Conservation (phyloP, 495 filamentous ascomycete species). For the Apodospora peruviana region DNA sequence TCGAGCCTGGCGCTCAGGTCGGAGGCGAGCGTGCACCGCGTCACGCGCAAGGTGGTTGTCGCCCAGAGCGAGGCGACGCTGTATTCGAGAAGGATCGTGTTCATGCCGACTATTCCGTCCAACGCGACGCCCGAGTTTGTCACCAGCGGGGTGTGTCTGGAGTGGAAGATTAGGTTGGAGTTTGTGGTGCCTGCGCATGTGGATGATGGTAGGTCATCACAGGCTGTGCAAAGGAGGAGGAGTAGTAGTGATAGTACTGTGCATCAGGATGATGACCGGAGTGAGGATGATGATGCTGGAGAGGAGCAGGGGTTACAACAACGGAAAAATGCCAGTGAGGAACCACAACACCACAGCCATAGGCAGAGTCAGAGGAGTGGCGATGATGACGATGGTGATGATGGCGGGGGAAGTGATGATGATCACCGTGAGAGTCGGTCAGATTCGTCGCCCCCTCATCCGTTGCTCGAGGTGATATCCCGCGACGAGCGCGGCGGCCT, state of each 20-base stretch:
- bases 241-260: too few relatives aligned
- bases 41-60: conserved; percentile 74
- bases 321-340: too few relatives aligned
- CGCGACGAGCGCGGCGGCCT: conserved; percentile 65
- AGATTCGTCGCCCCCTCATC: too few relatives aligned
- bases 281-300: conserved; percentile 13
- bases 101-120: conserved; percentile 74
- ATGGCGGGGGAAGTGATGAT: too few relatives aligned
- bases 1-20: conserved; percentile 76
- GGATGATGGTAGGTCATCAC: not conserved
- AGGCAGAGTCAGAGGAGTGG: too few relatives aligned
- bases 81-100: conserved; percentile 70
- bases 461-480: conserved; percentile 55
- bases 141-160: conserved; percentile 76
- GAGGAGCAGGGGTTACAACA: conserved; percentile 1
- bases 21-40: conserved; percentile 73
- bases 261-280: too few relatives aligned
- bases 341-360: too few relatives aligned
- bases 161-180: conserved; percentile 84
- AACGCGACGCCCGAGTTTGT: conserved; percentile 81
- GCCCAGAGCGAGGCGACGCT: conserved; percentile 73
- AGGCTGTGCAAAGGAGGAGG: conserved; percentile 5
- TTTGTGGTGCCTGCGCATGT: conserved; percentile 60
- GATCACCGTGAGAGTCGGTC: too few relatives aligned
- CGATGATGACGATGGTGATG: too few relatives aligned